Conservation (phyloP, 495 filamentous ascomycete genomes). For the Podospora didyma region DNA sequence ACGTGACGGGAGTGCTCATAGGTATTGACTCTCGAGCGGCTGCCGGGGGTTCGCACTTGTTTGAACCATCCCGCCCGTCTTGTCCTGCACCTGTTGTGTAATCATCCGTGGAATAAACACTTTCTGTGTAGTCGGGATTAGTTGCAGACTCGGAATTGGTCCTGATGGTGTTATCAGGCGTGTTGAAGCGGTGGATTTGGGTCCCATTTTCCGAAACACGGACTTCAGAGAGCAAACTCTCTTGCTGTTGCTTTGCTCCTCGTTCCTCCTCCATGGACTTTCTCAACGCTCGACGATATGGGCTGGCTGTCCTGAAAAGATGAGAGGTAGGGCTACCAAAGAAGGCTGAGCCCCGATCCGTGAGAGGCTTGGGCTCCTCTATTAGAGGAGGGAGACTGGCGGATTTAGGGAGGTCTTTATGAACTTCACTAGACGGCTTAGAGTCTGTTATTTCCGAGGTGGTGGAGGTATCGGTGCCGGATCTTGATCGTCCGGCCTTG, state of each 20-base stretch:
- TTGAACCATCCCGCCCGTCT: not conserved
- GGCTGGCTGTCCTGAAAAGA: constrained; percentile 50
- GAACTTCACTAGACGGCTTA: constrained; percentile 9
- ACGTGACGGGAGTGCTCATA: constrained; percentile 12
- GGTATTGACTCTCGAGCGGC: not conserved
- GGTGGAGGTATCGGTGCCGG: not conserved
- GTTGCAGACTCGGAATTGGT: constrained; percentile 28
- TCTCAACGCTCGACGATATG: constrained; percentile 50
- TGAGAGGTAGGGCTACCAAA: constrained; percentile 43
- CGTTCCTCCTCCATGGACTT: constrained; percentile 34
- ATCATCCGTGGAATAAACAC: constrained; percentile 38
- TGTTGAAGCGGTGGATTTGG: constrained; percentile 4
- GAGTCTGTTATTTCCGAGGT: not conserved
- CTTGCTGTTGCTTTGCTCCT: constrained; percentile 21
- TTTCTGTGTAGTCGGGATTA: constrained; percentile 35
- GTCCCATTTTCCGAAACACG: constrained; percentile 12
- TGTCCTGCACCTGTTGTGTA: constrained; percentile 1
- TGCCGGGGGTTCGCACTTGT: not conserved
- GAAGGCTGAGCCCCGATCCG: constrained; percentile 32
- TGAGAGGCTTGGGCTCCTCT: constrained; percentile 9
- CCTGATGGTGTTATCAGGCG: not conserved
- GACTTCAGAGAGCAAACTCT: constrained; percentile 6
- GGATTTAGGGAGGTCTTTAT: not conserved
- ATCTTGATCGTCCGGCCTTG: not conserved
- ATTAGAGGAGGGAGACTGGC: not conserved